Percentiles rank a stretch among this genome's conserved stretches.
phyloP scores from a whole-genome alignment of 2,329 filamentous ascomycete species.

The Nigrospora sphaerica region DNA sequence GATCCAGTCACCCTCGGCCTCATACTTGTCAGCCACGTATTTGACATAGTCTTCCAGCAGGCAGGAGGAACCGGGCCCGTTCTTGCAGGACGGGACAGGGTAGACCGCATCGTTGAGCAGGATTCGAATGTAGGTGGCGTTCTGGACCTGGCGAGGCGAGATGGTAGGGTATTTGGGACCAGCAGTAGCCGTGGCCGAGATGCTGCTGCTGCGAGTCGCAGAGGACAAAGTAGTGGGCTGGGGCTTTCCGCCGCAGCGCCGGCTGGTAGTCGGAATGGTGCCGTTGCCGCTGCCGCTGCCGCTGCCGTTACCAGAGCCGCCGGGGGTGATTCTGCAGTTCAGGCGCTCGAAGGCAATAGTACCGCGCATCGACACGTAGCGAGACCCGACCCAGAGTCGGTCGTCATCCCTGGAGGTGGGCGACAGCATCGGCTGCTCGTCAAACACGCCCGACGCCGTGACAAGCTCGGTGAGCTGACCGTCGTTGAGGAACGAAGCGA shows the following conservation, averaged over 20 bases:
- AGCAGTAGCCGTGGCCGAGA: slow-evolving; percentile 1
- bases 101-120: slow-evolving; percentile 58
- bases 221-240: slow-evolving; percentile 5
- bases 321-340: slow-evolving; percentile 31
- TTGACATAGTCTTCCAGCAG: slow-evolving; percentile 35
- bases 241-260: not conserved
- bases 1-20: slow-evolving; percentile 41
- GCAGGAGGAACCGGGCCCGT: slow-evolving; percentile 49
- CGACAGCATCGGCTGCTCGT: slow-evolving; percentile 43
- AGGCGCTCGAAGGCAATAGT: slow-evolving; percentile 59
- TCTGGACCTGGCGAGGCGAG: slow-evolving; percentile 7
- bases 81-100: slow-evolving; percentile 45
- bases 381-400: slow-evolving; percentile 46
- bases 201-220: slow-evolving; percentile 3
- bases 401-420: slow-evolving; percentile 35
- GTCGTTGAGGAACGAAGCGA: slow-evolving; percentile 59
- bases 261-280: slow-evolving; percentile 3
- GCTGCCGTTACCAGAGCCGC: slow-evolving; percentile 2
- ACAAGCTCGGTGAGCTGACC: slow-evolving; percentile 58
- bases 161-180: slow-evolving; percentile 4
- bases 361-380: slow-evolving; percentile 56
- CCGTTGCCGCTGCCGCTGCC: slow-evolving; percentile 2
- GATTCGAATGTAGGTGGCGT: slow-evolving; percentile 45
- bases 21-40: slow-evolving; percentile 37
- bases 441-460: slow-evolving; percentile 53